Base-by-base conservation (phyloP, 169 alveolate genomes). In the Eimeria sp. region DNA sequence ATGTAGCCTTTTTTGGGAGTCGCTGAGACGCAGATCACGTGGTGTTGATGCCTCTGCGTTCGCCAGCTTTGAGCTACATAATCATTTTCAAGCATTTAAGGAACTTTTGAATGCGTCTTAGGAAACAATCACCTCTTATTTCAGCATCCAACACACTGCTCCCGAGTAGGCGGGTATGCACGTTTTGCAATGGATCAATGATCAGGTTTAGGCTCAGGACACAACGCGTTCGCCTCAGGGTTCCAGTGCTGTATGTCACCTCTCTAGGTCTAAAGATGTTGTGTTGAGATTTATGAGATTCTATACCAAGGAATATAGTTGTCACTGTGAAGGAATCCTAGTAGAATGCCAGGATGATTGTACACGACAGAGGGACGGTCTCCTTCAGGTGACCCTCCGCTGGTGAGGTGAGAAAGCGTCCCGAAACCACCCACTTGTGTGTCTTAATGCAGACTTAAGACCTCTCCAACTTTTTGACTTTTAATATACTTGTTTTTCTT, bases 381-480 rank as follows among this genome's bases (percentile, higher is more conserved):
- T 30, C 78, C 78, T 70, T 45, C 49, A 70, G 78, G 78, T 70
- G 78, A 70, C 78, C 78, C 22, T 70, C 49, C 78, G 75, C 22
- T 49, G 25, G 27, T 70, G 22, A 30, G 75, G 75, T 40, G 75
- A 65, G 34, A n/a, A 65, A 25, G 70, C 70, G 20, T 13, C 70
- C 43, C 6, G 75, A 20, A 25, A 65, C 49, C 49, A 3, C 49
- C 3, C 49, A 10, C 3, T 30, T 70, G 78, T 25, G 49, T 10
- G 4, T 45, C 5, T 3, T 30, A 49, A n/a, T 30, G 20, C 78
- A 30, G 49, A 25, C 5, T n/a, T 13, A 4, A 70, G 78, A 6
- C 22, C 27, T 7, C 1, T 70, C 5, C 49, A 30, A 70, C 27
- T 27, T 7, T 70, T 30, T 0, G 13, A 3, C 49, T 30, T 14